Evolutionary conservation across 208 protist species (phyloP).

Genomic region (Sergeia podlipaevii): DNA sequence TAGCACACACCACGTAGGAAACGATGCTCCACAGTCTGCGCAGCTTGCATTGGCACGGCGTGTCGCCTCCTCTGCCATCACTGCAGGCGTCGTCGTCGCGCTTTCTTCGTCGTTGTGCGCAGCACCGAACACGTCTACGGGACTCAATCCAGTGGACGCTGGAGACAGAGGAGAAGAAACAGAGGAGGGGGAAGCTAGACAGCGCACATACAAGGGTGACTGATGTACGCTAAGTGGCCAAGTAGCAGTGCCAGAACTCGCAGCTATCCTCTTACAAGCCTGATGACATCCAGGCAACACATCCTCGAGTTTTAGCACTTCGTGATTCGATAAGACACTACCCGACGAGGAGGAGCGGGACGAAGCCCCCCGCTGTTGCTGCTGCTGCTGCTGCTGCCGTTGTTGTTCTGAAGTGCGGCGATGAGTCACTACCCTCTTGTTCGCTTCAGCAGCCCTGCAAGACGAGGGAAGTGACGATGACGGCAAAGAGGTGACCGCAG

Average conservation of each 20-base stretch:
- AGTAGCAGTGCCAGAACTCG: too few relatives aligned
- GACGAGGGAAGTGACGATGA: too few relatives aligned
- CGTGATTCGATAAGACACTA: slow-evolving; percentile 46
- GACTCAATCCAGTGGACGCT: neutral
- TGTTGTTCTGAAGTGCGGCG: too few relatives aligned
- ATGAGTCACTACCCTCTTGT: too few relatives aligned
- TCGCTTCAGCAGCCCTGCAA: too few relatives aligned
- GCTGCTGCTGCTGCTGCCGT: too few relatives aligned
- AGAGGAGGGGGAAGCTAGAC: neutral
- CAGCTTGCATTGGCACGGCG: slow-evolving; percentile 50
- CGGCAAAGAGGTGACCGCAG: too few relatives aligned
- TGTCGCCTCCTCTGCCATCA: slow-evolving; percentile 3
- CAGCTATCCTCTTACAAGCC: too few relatives aligned
- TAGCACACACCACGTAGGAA: slow-evolving; percentile 63
- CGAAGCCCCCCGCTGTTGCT: too few relatives aligned
- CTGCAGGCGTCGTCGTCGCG: slow-evolving; percentile 34
- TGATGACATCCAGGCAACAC: slow-evolving; percentile 39
- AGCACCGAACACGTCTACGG: too few relatives aligned
- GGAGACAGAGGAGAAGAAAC: neutral
- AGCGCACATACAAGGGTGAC: neutral
- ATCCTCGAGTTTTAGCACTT: slow-evolving; percentile 55
- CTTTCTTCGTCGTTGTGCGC: too few relatives aligned
- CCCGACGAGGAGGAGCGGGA: slow-evolving; percentile 14
- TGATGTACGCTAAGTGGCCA: too few relatives aligned
- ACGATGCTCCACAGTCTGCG: slow-evolving; percentile 52